A percentile compares a stretch with the other conserved stretches of the same genome.
These are phyloP conservation scores for Trichoderma sp. DNA, from an alignment of 2,329 filamentous ascomycete species.

Conservation along the genomic window DNA sequence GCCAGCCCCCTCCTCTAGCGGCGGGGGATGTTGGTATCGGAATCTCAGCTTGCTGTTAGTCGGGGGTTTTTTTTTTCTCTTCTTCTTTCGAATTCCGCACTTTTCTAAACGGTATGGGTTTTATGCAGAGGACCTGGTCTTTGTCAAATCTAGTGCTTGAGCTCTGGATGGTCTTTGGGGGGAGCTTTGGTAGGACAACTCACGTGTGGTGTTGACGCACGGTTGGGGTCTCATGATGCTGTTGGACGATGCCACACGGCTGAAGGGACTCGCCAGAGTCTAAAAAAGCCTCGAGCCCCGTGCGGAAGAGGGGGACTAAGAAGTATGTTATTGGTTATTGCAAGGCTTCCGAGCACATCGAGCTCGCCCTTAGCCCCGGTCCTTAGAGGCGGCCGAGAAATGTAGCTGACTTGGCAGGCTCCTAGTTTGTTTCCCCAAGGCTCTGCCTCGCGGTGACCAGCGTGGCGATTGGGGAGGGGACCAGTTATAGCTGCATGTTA, in stretches of 20 bases:
- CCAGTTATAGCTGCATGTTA: not conserved
- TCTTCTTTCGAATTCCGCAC: not conserved
- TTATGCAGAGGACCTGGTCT: not conserved
- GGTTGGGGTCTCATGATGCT: not conserved
- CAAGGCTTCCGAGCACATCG: not conserved
- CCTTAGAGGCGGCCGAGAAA: not conserved
- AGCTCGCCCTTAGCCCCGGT: not conserved
- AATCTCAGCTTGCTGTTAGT: not conserved
- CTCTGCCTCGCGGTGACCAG: not conserved
- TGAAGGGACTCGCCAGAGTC: not conserved
- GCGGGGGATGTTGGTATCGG: not conserved
- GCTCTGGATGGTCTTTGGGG: too few species aligned
- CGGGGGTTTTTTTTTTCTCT: too few species aligned
- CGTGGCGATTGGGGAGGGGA: not conserved
- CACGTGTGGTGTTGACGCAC: not conserved
- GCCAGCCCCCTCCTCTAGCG: not conserved
- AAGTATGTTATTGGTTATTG: not conserved
- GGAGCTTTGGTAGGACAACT: not conserved
- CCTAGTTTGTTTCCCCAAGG: not conserved
- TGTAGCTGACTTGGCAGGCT: not conserved
- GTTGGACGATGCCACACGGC: not conserved
- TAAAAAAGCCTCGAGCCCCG: not conserved
- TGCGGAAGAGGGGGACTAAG: not conserved
- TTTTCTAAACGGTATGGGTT: not conserved
- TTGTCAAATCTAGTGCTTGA: not conserved